Conservation (phyloP, 805 yeast species). For the Saccharomycopsis synnaedendra region DNA sequence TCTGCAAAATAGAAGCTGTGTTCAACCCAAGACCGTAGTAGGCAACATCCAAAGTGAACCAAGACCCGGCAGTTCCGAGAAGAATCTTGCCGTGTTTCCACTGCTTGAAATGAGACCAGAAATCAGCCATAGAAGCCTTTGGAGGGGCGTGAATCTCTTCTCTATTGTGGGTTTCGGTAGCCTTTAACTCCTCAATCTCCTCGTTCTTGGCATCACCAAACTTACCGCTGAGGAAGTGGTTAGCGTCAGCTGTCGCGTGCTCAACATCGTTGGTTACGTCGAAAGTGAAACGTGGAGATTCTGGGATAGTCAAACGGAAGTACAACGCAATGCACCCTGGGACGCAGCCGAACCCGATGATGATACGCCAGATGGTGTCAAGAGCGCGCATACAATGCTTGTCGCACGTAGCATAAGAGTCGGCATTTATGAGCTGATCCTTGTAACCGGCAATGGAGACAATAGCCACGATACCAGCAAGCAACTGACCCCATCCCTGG, state of each 20-base stretch:
- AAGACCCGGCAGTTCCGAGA: conserved; percentile 82
- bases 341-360: conserved; percentile 82
- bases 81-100: conserved; percentile 83
- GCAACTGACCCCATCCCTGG: conserved; percentile 93
- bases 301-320: conserved; percentile 90
- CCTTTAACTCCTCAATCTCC: conserved; percentile 33
- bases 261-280: conserved; percentile 55
- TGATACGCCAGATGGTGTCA: conserved; percentile 92
- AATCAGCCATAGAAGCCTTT: conserved; percentile 73
- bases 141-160: conserved; percentile 37
- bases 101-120: conserved; percentile 60
- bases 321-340: conserved; percentile 80
- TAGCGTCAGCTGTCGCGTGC: conserved; percentile 45
- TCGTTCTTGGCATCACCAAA: conserved; percentile 37
- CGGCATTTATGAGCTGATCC: conserved; percentile 41
- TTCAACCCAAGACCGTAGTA: conserved; percentile 83
- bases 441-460: conserved; percentile 71
- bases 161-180: conserved; percentile 31
- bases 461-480: conserved; percentile 78
- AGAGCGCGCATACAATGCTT: conserved; percentile 61
- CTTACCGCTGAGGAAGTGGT: conserved; percentile 38
- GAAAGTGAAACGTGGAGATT: conserved; percentile 83
- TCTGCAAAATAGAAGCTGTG: conserved; percentile 64
- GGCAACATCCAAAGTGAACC: conserved; percentile 88
- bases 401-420: conserved; percentile 49